Evolutionary conservation across 1,139 yeast species (phyloP).

Genomic region (Suhomyces bolitotheri): DNA sequence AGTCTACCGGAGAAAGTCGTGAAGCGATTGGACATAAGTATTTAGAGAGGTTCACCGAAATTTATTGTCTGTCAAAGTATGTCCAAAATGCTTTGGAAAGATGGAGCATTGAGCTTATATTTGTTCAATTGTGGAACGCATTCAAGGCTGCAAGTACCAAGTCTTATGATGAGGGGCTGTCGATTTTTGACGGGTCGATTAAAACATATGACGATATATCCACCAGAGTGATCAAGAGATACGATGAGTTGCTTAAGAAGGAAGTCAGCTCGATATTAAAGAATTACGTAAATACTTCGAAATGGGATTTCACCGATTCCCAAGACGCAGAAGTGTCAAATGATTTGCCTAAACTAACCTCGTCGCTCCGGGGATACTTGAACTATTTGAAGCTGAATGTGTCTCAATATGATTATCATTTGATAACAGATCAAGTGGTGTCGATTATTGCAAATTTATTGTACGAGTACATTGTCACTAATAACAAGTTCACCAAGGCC

Average conservation of each 20-base stretch:
- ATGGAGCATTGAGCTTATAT: slow-evolving; percentile 68
- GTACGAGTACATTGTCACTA: slow-evolving; percentile 60
- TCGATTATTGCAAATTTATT: slow-evolving; percentile 49
- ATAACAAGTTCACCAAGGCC: slow-evolving; percentile 55
- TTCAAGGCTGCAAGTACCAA: slow-evolving; percentile 33
- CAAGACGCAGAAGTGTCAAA: slow-evolving; percentile 27
- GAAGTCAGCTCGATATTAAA: slow-evolving; percentile 54
- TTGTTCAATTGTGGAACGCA: slow-evolving; percentile 60
- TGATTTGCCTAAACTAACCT: slow-evolving; percentile 38
- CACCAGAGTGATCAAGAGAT: slow-evolving; percentile 37
- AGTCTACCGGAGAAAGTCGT: slow-evolving; percentile 34
- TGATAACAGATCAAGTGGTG: slow-evolving; percentile 41
- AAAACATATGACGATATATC: slow-evolving; percentile 47
- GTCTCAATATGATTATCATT: slow-evolving; percentile 30
- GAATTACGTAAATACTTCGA: slow-evolving; percentile 47
- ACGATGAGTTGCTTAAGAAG: slow-evolving; percentile 48
- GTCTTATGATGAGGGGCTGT: slow-evolving; percentile 22
- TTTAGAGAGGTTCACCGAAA: slow-evolving; percentile 54
- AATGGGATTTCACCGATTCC: slow-evolving; percentile 35
- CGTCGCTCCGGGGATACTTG: slow-evolving; percentile 37
- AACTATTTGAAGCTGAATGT: slow-evolving; percentile 33
- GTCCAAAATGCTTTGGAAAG: slow-evolving; percentile 51
- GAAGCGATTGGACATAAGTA: slow-evolving; percentile 47
- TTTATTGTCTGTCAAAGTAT: slow-evolving; percentile 61
- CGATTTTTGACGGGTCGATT: slow-evolving; percentile 58